Evolutionary conservation across 371 early-diverging fungal genomes (phyloP), one percentile per base, ranked within the genome.

Genomic region (Actinomortierella wolfii): DNA sequence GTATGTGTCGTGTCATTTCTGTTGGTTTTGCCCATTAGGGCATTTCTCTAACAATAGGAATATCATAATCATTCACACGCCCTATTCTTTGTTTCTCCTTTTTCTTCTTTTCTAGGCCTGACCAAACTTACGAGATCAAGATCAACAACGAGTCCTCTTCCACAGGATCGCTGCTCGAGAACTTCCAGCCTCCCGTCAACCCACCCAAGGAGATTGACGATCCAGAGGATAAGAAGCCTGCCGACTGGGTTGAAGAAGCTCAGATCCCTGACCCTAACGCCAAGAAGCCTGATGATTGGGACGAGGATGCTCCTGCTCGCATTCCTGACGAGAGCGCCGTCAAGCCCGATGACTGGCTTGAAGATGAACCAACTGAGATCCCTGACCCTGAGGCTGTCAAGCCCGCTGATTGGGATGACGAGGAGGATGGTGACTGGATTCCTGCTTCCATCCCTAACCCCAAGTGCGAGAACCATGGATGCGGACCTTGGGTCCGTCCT

Each of bases 321-420:
- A 89, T 57, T 81, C 79, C 46, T 43, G 98, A 98, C 59, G 92
- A 94, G 44, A 76, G 85, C 39, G 98, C 95, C 75, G 78, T 63
- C 53, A 97, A 94, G 85, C 99, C 99, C 23, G 87, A 70, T 9
- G 94, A 95, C 78, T 98, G 99, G 99, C 70, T 67, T 59, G 93
- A 93, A 54, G 84, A 92, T 57, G 89, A 90, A 64, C 89, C 88
- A 48, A 70, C 83, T 63, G 84, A 84, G 67, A 82, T 93, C 56
- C 79, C 92, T 43, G 97, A 97, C 71, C 94, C 96, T n/a, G 86
- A 87, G 46, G 91, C 93, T 28, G 81, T 80, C 59, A 95, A 95
- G 83, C 98, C 97, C 42, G 94, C 92, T 50, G 96, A 96, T 63
- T 97, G 98, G 98, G 94, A 88, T 62, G 93, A 89, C 62, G 89